These are phyloP conservation scores for Raphanus sativus DNA, from an alignment of 345 rosid species.

Conservation along the genomic window DNA sequence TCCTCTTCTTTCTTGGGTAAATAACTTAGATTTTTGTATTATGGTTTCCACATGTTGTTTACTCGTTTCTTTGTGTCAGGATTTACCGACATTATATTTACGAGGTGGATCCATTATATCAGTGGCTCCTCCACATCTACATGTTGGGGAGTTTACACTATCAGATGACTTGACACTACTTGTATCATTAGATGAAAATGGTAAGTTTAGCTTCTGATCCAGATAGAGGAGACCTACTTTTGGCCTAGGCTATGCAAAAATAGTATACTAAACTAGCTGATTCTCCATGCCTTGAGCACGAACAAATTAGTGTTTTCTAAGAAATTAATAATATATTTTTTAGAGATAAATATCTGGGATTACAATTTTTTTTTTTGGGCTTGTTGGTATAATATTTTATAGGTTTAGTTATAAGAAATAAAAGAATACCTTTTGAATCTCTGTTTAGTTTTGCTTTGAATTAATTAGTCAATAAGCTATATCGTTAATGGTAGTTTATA, in stretches of 20 bases:
- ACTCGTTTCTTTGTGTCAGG: conserved; percentile 47
- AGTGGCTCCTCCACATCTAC: conserved; percentile 60
- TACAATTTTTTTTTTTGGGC: too few relatives aligned
- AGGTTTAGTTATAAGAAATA: too few relatives aligned
- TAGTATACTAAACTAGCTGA: neutral
- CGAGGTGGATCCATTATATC: conserved; percentile 88
- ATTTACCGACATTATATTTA: conserved; percentile 78
- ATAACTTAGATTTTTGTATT: neutral
- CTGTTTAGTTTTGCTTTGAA: neutral
- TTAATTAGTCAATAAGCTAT: neutral
- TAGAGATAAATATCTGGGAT: neutral
- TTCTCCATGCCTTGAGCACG: neutral
- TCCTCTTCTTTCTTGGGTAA: neutral
- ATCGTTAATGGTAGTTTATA: neutral
- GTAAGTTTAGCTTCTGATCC: conserved; percentile 43
- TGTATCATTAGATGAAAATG: conserved; percentile 77
- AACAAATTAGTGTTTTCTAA: too few relatives aligned
- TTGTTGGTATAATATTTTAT: too few relatives aligned
- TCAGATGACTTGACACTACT: conserved; percentile 77
- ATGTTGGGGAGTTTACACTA: conserved; percentile 60
- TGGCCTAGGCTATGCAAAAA: neutral
- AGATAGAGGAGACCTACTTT: neutral
- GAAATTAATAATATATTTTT: too few relatives aligned
- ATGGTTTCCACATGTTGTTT: conserved; percentile 7
- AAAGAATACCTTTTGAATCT: neutral